Evolutionary conservation across 495 filamentous ascomycete species (phyloP), one percentile per base, ranked within the genome.

Genomic region (Daldinia caldariorum): DNA sequence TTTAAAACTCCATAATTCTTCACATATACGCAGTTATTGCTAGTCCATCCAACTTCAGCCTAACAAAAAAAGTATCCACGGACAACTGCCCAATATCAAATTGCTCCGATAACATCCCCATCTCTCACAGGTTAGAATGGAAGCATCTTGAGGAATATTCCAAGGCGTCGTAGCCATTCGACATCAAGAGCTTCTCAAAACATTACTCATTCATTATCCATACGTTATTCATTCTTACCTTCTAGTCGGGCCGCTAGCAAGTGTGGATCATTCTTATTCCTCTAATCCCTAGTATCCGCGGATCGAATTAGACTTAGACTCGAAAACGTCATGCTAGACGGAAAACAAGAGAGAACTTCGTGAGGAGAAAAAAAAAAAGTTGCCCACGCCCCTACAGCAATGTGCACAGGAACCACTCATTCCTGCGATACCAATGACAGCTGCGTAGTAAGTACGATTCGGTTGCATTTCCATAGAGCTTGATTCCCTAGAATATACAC

Each of bases 311-410:
- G 18, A n/a, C 31, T 22, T 18, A n/a, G 18, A n/a, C 31, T 65
- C 32, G 38, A 43, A 47, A 49, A 63, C 63, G 59, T 67, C 63
- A 60, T 58, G 39, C 10, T 49, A 39, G 45, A 49, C 47, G 29
- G 47, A 22, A 7, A 39, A 47, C 26, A 50, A 66, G 14, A 56
- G 26, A 18, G 45, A 38, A 34, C 54, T 63, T 63, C 69, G 55
- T 10, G 55, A 63, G 20, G 12, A 26, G 54, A n/a, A n/a, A n/a
- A n/a, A n/a, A n/a, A n/a, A n/a, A n/a, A n/a, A n/a, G 38, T 59
- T 54, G 66, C 34, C 63, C 58, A 58, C 53, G 39, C 61, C 22
- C 63, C 68, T 55, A 45, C 58, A 66, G 58, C 59, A 63, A 63
- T 45, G 63, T 63, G 50, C 55, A 61, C 43, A 41, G 13, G 4